A percentile compares a stretch with the other conserved stretches of the same genome.
These are phyloP conservation scores for Xylariales sp. DNA, from an alignment of 2,329 filamentous ascomycete genomes.

Conservation along the genomic window DNA sequence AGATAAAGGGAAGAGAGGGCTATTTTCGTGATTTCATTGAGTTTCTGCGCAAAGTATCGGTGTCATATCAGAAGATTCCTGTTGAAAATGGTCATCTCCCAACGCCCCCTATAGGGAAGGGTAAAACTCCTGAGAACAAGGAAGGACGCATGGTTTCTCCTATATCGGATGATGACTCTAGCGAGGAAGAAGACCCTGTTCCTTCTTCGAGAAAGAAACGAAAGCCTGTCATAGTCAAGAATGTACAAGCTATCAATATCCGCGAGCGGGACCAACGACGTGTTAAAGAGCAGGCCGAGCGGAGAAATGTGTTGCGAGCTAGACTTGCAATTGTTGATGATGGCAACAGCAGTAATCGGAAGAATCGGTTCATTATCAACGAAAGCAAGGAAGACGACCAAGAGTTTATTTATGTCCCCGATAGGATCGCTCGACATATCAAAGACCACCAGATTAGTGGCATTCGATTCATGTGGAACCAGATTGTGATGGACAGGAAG, in stretches of 20 bases:
- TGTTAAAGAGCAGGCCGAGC: constrained; percentile 48
- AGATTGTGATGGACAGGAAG: constrained; percentile 59
- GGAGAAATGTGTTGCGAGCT: constrained; percentile 40
- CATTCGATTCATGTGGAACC: constrained; percentile 85
- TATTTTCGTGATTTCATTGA: constrained; percentile 2
- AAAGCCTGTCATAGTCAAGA: constrained; percentile 35
- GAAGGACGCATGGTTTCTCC: background rate
- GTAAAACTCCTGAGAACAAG: background rate
- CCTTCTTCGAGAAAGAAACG: constrained; percentile 31
- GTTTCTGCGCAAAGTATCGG: constrained; percentile 1
- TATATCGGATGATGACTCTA: background rate
- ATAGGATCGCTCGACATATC: constrained; percentile 59
- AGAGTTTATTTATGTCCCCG: constrained; percentile 59
- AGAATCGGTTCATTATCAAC: constrained; percentile 59
- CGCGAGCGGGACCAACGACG: constrained; percentile 53
- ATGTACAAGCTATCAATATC: constrained; percentile 46
- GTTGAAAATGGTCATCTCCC: background rate
- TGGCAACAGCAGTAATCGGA: constrained; percentile 32
- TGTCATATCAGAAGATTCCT: background rate
- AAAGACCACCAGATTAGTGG: constrained; percentile 80
- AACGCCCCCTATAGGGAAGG: background rate
- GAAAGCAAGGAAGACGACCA: constrained; percentile 57
- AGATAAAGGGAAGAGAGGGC: background rate
- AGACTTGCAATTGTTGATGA: constrained; percentile 38
- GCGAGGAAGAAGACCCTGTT: constrained; percentile 20